Percentiles rank a stretch among this genome's conserved stretches.
phyloP scores from a whole-genome alignment of 2,329 filamentous ascomycete species.

The Verticillium tricorpus region DNA sequence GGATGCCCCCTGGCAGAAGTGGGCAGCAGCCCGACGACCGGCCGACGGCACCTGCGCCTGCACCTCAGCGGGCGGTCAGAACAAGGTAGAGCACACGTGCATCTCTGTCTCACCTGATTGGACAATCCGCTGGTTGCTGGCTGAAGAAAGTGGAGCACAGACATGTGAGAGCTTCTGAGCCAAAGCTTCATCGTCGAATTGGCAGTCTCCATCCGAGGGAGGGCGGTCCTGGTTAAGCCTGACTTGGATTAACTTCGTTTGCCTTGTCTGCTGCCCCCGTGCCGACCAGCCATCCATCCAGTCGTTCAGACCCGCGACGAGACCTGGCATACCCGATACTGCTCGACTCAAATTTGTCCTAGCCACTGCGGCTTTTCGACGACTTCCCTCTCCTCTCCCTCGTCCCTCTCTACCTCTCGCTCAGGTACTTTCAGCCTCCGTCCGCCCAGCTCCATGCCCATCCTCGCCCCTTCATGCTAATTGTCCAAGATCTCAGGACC shows the following conservation, averaged over 20 bases:
- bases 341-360: not conserved
- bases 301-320: not conserved
- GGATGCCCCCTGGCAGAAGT: not conserved
- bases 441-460: not conserved
- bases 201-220: not conserved
- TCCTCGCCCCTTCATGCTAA: constrained; percentile 37
- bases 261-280: not conserved
- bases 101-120: not conserved
- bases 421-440: not conserved
- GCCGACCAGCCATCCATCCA: not conserved
- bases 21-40: not conserved
- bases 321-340: not conserved
- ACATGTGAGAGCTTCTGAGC: not conserved
- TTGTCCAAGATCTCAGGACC: constrained; percentile 45
- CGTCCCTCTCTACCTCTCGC: not conserved
- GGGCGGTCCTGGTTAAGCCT: not conserved
- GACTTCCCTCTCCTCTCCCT: not conserved
- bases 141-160: not conserved
- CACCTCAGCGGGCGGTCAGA: not conserved
- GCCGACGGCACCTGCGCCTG: not conserved
- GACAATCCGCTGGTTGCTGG: not conserved
- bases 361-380: not conserved
- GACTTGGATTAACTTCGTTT: not conserved
- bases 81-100: not conserved
- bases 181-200: not conserved